These are phyloP conservation scores for Lipomyces spencermartinsiae DNA, from an alignment of 805 yeast genomes.

Conservation along the genomic window DNA sequence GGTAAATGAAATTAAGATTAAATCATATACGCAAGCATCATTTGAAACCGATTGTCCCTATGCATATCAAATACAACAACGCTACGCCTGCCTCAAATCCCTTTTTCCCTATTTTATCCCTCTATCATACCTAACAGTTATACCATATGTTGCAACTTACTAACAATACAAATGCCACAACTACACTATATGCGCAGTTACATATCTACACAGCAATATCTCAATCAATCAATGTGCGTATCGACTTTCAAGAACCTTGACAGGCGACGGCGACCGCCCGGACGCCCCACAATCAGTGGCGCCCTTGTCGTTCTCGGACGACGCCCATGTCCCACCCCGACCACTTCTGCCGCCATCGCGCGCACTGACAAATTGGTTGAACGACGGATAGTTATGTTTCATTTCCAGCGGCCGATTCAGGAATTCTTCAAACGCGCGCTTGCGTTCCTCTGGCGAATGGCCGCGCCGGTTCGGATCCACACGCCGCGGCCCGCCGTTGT, in stretches of 20 bases:
- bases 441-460: neutral
- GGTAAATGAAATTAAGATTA: neutral
- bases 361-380: neutral
- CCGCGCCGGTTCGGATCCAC: neutral
- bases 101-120: neutral
- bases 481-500: neutral
- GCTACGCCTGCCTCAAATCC: neutral
- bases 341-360: neutral
- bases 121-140: neutral
- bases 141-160: neutral
- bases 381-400: neutral
- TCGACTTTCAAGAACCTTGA: neutral
- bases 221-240: neutral
- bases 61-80: neutral
- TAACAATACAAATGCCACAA: neutral
- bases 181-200: neutral
- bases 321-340: neutral
- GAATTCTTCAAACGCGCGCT: neutral
- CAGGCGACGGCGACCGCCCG: neutral
- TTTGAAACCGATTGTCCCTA: neutral
- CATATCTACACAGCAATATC: neutral
- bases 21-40: too few species aligned
- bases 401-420: neutral
- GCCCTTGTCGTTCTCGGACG: conserved; percentile 1
- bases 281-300: neutral